Evolutionary conservation across 1,284 basidiomycete genomes (phyloP).

Genomic region (Acaromyces ingoldii): DNA sequence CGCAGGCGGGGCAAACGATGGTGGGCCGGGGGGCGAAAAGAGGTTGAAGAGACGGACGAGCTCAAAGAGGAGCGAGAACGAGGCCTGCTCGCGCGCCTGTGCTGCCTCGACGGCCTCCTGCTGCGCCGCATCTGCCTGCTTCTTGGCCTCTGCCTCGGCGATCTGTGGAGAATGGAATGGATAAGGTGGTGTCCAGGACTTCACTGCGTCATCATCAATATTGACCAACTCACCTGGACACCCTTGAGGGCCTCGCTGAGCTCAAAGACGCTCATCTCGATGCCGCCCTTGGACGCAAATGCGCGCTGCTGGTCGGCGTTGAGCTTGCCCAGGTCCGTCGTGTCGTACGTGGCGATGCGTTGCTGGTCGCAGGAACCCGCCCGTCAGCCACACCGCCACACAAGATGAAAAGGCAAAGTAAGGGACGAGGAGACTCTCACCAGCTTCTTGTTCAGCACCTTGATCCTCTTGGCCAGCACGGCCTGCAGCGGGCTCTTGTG

Average conservation of each 20-base stretch:
- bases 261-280: constrained; percentile 1
- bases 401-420: too few species aligned
- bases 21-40: not conserved
- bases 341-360: not conserved
- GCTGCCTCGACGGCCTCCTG: not conserved
- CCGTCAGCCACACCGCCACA: too few species aligned
- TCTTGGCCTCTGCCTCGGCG: not conserved
- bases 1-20: not conserved
- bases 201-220: too few species aligned
- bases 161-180: too few species aligned
- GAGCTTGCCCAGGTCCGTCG: not conserved
- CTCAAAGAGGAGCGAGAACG: too few species aligned
- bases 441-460: constrained; percentile 3
- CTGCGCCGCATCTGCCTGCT: not conserved
- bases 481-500: not conserved
- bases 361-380: too few species aligned
- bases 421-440: too few species aligned
- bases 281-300: constrained; percentile 1
- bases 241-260: constrained; percentile 1
- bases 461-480: not conserved
- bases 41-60: too few species aligned
- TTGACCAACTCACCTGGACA: not conserved
- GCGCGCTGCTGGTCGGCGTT: constrained; percentile 2
- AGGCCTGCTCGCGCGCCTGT: not conserved
- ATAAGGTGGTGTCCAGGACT: too few species aligned